A percentile compares a stretch with the other conserved stretches of the same genome.
Evolutionary conservation across 2,329 filamentous ascomycete species (phyloP).

Genomic region (Fusarium secorum): DNA sequence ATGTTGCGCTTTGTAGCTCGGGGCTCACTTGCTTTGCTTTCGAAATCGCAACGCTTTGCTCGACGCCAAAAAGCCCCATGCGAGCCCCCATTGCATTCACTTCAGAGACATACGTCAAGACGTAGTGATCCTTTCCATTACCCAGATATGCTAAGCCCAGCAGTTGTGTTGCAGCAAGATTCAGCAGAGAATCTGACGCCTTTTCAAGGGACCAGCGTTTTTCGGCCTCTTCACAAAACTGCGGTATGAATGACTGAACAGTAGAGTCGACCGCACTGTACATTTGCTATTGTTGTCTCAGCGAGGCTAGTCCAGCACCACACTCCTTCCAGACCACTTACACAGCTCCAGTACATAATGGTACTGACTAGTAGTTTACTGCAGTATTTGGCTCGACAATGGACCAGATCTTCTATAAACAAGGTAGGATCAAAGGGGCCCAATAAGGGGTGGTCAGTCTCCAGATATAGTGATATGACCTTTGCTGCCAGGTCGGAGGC

Average conservation of each 20-base stretch:
- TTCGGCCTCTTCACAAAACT: constrained; percentile 22
- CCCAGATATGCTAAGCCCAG: constrained; percentile 47
- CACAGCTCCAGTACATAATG: constrained; percentile 25
- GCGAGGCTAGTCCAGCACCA: neutral
- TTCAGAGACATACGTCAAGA: constrained; percentile 43
- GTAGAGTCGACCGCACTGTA: neutral
- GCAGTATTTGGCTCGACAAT: constrained; percentile 1
- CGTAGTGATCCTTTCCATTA: constrained; percentile 47
- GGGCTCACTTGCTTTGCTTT: constrained; percentile 5
- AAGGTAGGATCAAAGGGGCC: constrained; percentile 47
- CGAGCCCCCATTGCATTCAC: constrained; percentile 44
- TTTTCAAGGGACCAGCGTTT: constrained; percentile 11
- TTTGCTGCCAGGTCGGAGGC: constrained; percentile 43
- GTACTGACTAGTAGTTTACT: constrained; percentile 7
- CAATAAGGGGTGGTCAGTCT: constrained; percentile 51
- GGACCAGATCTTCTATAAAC: constrained; percentile 48
- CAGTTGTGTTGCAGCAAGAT: constrained; percentile 46
- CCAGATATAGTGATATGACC: constrained; percentile 49
- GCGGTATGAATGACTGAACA: neutral
- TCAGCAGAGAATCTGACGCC: constrained; percentile 21
- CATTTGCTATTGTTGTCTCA: constrained; percentile 21
- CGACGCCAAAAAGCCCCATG: constrained; percentile 43
- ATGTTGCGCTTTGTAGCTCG: constrained; percentile 19
- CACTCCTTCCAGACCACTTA: neutral
- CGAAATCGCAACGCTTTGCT: neutral